phyloP scores from a whole-genome alignment of 2,329 filamentous ascomycete genomes.

The Alternaria alternata region DNA sequence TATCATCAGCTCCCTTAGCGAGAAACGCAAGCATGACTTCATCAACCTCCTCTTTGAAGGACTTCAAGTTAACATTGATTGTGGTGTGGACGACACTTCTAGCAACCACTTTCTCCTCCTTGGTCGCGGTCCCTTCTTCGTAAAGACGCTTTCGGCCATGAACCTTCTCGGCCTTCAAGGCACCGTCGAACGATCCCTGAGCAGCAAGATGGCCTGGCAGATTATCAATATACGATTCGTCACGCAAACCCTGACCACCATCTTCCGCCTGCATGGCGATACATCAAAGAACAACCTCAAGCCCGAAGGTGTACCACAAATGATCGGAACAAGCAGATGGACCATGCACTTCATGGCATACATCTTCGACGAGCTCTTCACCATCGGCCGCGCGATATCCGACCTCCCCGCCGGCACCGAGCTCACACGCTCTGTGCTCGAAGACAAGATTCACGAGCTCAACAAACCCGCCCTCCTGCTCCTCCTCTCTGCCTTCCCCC shows the following conservation, averaged over 20 bases:
- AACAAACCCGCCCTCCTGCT: slow-evolving; percentile 48
- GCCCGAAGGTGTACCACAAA: slow-evolving; percentile 46
- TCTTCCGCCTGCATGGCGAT: slow-evolving; percentile 49
- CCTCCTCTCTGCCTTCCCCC: slow-evolving; percentile 46
- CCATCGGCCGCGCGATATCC: slow-evolving; percentile 33
- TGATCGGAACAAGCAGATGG: slow-evolving; percentile 79
- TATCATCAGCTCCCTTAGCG: slow-evolving; percentile 41
- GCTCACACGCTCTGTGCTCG: slow-evolving; percentile 50
- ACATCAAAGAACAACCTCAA: slow-evolving; percentile 58
- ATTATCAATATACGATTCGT: slow-evolving; percentile 77
- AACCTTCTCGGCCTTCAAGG: slow-evolving; percentile 71
- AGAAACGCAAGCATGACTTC: slow-evolving; percentile 54
- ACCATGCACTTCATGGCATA: slow-evolving; percentile 70
- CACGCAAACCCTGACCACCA: slow-evolving; percentile 69
- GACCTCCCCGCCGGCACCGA: slow-evolving; percentile 27
- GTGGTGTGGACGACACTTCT: slow-evolving; percentile 76
- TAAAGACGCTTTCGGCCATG: slow-evolving; percentile 79
- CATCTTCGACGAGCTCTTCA: slow-evolving; percentile 62
- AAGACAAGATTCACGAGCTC: slow-evolving; percentile 36
- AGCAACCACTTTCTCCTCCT: slow-evolving; percentile 47
- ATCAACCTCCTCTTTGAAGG: slow-evolving; percentile 70
- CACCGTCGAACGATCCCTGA: slow-evolving; percentile 62
- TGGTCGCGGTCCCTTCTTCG: slow-evolving; percentile 70
- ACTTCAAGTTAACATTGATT: slow-evolving; percentile 71
- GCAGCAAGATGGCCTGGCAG: slow-evolving; percentile 77